Evolutionary conservation across 371 early-diverging fungal species (phyloP).

Genomic region (Mucor indicus): DNA sequence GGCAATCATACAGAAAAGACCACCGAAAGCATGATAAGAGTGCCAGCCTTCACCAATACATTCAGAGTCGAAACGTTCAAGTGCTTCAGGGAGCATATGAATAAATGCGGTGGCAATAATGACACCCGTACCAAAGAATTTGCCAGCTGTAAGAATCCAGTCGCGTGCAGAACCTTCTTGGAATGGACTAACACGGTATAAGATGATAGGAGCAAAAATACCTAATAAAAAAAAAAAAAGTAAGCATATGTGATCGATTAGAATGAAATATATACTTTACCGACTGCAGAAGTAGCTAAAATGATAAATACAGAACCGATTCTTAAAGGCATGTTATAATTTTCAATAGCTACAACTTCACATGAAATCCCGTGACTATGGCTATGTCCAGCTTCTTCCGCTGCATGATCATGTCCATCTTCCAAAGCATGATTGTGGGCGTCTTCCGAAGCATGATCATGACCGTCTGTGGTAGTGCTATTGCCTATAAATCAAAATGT

Average conservation of each 20-base stretch:
- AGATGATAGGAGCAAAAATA: constrained; percentile 23
- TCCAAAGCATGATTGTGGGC: neutral
- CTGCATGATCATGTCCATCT: constrained; percentile 1
- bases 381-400: neutral
- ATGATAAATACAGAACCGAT: constrained; percentile 27
- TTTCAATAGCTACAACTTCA: neutral
- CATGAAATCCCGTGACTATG: constrained; percentile 6
- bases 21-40: constrained; percentile 35
- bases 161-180: constrained; percentile 15
- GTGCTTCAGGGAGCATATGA: constrained; percentile 57
- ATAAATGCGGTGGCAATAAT: constrained; percentile 78
- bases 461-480: constrained; percentile 2
- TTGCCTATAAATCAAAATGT: too few species aligned
- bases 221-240: constrained; percentile 7
- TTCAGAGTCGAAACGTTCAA: constrained; percentile 28
- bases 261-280: constrained; percentile 7
- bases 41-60: constrained; percentile 34
- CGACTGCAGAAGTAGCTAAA: constrained; percentile 22
- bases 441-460: neutral
- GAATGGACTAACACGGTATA: constrained; percentile 20
- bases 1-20: constrained; percentile 36
- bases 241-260: neutral
- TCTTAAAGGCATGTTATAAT: constrained; percentile 20
- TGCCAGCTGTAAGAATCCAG: constrained; percentile 22
- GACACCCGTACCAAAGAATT: constrained; percentile 71